A percentile compares a stretch with the other conserved stretches of the same genome.
These are phyloP conservation scores for Apiotrichum laibachii DNA, from an alignment of 1,284 basidiomycete species.

Conservation along the genomic window DNA sequence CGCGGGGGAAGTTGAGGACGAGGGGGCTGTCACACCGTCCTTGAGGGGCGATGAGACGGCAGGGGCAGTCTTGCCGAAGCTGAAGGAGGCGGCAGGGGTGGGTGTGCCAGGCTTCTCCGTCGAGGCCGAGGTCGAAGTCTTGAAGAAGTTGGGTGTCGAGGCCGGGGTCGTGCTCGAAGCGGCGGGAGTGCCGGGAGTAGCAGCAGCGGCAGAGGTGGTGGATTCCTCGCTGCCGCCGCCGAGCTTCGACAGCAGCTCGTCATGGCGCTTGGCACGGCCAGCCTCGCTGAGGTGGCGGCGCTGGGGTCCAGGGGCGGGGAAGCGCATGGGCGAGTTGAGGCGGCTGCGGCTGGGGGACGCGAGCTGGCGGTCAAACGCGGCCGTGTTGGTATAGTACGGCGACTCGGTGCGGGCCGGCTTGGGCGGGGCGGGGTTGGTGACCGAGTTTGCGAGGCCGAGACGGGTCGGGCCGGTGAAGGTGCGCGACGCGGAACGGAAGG, in stretches of 20 bases:
- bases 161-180: neutral
- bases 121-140: neutral
- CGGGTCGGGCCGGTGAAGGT: neutral
- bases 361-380: constrained; percentile 11
- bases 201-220: neutral
- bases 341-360: constrained; percentile 9
- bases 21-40: constrained; percentile 1
- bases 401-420: constrained; percentile 5
- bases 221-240: neutral
- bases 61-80: constrained; percentile 1
- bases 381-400: constrained; percentile 12
- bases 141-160: neutral
- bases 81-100: neutral
- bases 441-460: constrained; percentile 5
- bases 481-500: constrained; percentile 6
- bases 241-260: constrained; percentile 21
- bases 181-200: neutral
- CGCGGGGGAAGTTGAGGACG: neutral
- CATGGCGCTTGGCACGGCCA: constrained; percentile 17
- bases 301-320: neutral
- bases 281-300: constrained; percentile 18
- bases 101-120: constrained; percentile 3
- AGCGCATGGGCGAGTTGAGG: constrained; percentile 10
- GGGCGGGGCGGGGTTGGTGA: neutral
- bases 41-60: constrained; percentile 3